phyloP scores from a whole-genome alignment of 352 stramenopile species.

The Plasmopara muralis region DNA sequence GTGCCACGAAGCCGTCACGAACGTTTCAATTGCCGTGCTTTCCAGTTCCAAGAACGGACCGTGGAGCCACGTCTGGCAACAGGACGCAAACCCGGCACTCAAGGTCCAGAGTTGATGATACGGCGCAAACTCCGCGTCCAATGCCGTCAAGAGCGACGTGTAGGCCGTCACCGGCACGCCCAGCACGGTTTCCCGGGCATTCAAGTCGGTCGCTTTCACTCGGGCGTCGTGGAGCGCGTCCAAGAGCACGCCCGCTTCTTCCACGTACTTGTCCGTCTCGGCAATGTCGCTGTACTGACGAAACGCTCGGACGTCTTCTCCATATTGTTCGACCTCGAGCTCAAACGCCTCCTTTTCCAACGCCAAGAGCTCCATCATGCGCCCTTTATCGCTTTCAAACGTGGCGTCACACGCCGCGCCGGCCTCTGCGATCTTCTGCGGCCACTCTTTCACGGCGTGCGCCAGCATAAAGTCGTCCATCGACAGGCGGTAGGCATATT shows the following conservation, averaged over 20 bases:
- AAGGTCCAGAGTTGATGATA: conserved; percentile 95
- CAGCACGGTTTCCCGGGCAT: conserved; percentile 89
- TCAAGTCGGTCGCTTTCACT: conserved; percentile 88
- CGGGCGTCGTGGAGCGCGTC: conserved; percentile 89
- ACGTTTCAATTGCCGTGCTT: conserved; percentile 78
- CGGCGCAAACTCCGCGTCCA: conserved; percentile 82
- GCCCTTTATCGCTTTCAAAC: conserved; percentile 88
- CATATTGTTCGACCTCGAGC: conserved; percentile 80
- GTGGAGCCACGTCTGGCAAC: conserved; percentile 88
- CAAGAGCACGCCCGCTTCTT: conserved; percentile 80
- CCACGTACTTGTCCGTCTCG: conserved; percentile 87
- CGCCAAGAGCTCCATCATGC: conserved; percentile 91
- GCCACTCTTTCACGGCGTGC: conserved; percentile 87
- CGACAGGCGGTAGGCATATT: conserved; percentile 84
- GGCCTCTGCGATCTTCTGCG: conserved; percentile 68
- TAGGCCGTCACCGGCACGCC: conserved; percentile 91
- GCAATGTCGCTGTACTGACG: conserved; percentile 84
- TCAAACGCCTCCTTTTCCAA: conserved; percentile 89
- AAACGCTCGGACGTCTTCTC: conserved; percentile 85
- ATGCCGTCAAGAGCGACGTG: conserved; percentile 61
- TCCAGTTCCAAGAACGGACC: conserved; percentile 89
- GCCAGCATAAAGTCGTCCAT: conserved; percentile 86
- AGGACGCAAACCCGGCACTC: conserved; percentile 91
- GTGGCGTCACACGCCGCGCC: conserved; percentile 83
- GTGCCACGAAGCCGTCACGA: conserved; percentile 93